A percentile compares a stretch with the other conserved stretches of the same genome.
These are phyloP conservation scores for Silene conica DNA, from an alignment of 148 eudicot species.

Conservation along the genomic window DNA sequence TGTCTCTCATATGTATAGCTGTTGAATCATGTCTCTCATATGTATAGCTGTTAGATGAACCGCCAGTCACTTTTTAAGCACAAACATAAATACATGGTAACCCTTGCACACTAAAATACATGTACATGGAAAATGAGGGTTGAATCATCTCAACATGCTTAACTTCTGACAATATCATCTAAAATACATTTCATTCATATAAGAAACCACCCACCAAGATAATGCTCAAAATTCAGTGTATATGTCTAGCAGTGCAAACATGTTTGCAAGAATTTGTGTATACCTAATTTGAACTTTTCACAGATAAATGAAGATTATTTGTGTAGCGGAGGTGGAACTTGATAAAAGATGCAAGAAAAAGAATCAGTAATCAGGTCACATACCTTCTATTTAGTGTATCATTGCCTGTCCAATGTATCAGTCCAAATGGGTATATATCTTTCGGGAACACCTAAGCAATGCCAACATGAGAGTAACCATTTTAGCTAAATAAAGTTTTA, in stretches of 20 bases:
- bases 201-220: neutral
- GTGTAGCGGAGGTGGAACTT: constrained; percentile 1
- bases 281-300: neutral
- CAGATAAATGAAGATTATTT: neutral
- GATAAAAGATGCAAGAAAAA: too few species aligned
- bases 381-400: constrained; percentile 90
- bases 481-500: neutral
- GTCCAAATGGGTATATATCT: constrained; percentile 80
- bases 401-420: constrained; percentile 95
- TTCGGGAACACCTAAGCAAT: constrained; percentile 73
- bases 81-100: too few species aligned
- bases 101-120: too few species aligned
- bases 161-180: too few species aligned
- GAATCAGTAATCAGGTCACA: constrained; percentile 13
- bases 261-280: neutral
- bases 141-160: too few species aligned
- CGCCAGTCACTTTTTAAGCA: too few species aligned
- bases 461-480: constrained; percentile 1
- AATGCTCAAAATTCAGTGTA: neutral
- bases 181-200: too few species aligned
- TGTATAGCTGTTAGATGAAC: too few species aligned
- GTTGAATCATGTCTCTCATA: too few species aligned
- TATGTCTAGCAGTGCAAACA: too few species aligned
- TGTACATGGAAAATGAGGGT: too few species aligned
- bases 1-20: too few species aligned